Base-by-base conservation (phyloP, 345 rosid genomes). In the Crucihimalaya himalaica region DNA sequence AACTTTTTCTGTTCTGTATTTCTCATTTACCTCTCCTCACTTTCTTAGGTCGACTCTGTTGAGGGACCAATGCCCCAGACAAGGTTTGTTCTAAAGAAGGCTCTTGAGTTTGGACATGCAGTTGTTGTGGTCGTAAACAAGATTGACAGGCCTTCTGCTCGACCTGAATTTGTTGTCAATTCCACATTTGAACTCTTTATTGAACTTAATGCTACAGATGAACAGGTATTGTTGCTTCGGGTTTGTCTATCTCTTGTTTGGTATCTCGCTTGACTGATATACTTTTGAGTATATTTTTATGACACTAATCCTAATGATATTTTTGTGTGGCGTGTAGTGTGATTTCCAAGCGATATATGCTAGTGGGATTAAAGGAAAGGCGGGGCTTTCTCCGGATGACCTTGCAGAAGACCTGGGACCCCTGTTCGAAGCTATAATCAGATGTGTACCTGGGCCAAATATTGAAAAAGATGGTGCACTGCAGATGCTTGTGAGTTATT, bases 41-140 rank as follows among this genome's bases (percentile, higher is more conserved):
- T 42, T 23, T 64, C 67, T 45, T 76, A 94, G 98, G 92, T 95
- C 58, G 99, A 95, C 83, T 95, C 99, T 76, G 99, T 91, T 63
- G 99, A 95, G 82, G 97, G 99, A 70, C 99, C 99, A 46, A 95
- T 91, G 99, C 99, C 99, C 0, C 99, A 91, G 77, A 95, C 99
- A 61, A 84, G 96, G 84, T 94, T 91, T 82, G 97, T 95, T 66
- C 73, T 91, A 72, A 95, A 95, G 87, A 95, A 95, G 87, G 99
- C 99, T 53, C 85, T 95, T 63, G 97, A 91, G 72, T 95, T 91
- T 79, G 97, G 99, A 37, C 97, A 79, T 80, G 90, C 96, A 6
- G 97, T 95, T 72, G 96, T 94, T 34, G 99, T 95, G 45, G 99
- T 91, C 47, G 97, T 95, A 51, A 95, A 95, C 82, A 95, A 95